Base-by-base conservation (phyloP, 169 alveolate species). In the Cryptosporidium parvum region DNA sequence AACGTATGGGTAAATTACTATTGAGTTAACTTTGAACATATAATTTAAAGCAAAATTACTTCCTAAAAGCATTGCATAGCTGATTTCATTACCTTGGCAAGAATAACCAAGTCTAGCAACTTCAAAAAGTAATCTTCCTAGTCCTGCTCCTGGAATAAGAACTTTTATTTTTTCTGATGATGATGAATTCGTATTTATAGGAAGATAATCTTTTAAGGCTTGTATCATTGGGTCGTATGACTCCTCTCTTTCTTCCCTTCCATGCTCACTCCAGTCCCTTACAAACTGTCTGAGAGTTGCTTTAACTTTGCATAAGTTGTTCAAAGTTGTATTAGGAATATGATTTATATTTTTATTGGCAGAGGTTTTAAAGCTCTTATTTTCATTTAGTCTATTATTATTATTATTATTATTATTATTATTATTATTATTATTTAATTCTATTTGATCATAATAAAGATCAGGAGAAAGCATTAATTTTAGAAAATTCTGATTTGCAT, bases 11-110 rank as follows among this genome's bases (percentile, higher is more conserved):
- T 94, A 93, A 39, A 96, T 84, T 9, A 85, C 85, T 70, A 87
- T 84, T 18, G 96, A 86, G 33, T 92, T 80, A 39, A 75, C 91
- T 70, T 92, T 84, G 68, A 94, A 84, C 42, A 92, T 72, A 84
- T 92, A 94, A 73, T 96, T 96, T n/a, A 96, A 86, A n/a, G 94
- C 92, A 80, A 95, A 95, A 58, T 95, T 91, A 12, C 97, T 93
- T 3, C 96, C 94, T 29, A 98, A 85, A 6, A 97, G 95, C 99
- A 98, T 98, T 91, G 97, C 97, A 93, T 96, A 97, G 21, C 99
- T 96, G 84, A 98, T 95, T 91, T 98, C 99, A 92, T 98, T 98
- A 37, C 99, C 99, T 92, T 98, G 98, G n/a, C 99, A 95, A 69
- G 96, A 93, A 89, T 96, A 98, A 3, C 99, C 99, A 33, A 93